Evolutionary conservation across 2,329 filamentous ascomycete genomes (phyloP), one percentile per base, ranked within the genome.

Genomic region (Botrytis byssoidea): DNA sequence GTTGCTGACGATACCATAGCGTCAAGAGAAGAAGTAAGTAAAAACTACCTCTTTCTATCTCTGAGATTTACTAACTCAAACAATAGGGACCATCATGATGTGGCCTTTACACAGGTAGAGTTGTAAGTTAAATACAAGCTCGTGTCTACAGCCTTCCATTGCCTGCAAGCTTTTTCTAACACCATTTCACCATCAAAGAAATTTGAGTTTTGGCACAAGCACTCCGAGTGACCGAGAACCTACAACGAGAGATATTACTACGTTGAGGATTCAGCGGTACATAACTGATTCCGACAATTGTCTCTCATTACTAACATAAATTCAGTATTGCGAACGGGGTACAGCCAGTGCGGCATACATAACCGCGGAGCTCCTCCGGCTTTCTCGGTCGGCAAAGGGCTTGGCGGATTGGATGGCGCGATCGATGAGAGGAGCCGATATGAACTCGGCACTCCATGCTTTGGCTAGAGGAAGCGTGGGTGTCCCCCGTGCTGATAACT

Each of bases 51-150:
- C n/a, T 32, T 46, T 4, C n/a, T 32, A 3, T 22, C 20, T 29
- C 22, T 46, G 37, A 14, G n/a, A 3, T 35, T 37, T 32, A 10
- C 32, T 37, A 60, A 60, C 1, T 9, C 4, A 37, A 37, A 35
- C 16, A 18, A 44, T 7, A 35, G 32, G 2, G 20, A 5, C 25
- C 57, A 4, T 25, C 32, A 22, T 37, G 32, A 60, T 37, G 32
- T 25, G 9, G 0, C 0, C n/a, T 14, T 2, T 5, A 14, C 32
- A 25, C 20, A 35, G 32, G 1, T 7, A 25, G 1, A 35, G 57
- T 20, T 35, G 32, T 55, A n/a, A 55, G 48, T 55, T 3, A 7
- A 12, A n/a, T 0, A 7, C 12, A 60, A 37, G 57, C 10, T 37
- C 10, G 20, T 60, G 20, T 12, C 29, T 14, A 14, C 20, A 10